Evolutionary conservation across 2,329 filamentous ascomycete genomes (phyloP), one percentile per base, ranked within the genome.

Genomic region (Nigrospora osmanthi): DNA sequence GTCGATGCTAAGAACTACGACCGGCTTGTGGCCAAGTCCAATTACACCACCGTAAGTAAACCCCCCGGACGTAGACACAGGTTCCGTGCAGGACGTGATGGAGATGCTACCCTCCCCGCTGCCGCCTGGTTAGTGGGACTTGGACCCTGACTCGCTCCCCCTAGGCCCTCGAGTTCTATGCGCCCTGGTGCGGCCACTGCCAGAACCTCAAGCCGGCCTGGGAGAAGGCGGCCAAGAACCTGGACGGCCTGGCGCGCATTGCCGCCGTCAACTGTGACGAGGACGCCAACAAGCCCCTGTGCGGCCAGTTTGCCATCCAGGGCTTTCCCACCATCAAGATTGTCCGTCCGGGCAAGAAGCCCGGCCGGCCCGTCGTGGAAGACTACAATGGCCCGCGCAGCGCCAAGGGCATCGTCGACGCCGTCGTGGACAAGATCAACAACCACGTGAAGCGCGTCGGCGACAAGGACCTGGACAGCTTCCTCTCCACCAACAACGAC

Each of bases 281-380:
- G 31, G 91, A 96, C 44, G 69, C 74, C 52, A 98, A 97, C 76
- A 97, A 97, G 72, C 73, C 75, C 3, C 78, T 96, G 54, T 98
- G 93, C 64, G 81, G 84, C 39, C 69, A 75, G 54, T 87, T 96
- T 79, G 91, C 89, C 45, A 80, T 98, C 6, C 76, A 95, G 68
- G 93, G 93, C 47, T 98, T 96, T 69, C 93, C 93, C 1, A 97
- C 93, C 1, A 74, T 98, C 52, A 98, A 98, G 75, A 91, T 95
- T 40, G 81, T 97, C 43, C 83, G 81, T 17, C 93, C 93, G 0
- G 81, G 85, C 52, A 89, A 88, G 70, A 94, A 90, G 66, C 69
- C 77, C 31, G 66, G 68, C 47, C 85, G 81, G 59, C 91, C 93
- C 2, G 75, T 80, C 4, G 81, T 97, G 9, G 89, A 96, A 63